Percentiles rank a stretch among this genome's conserved stretches.
phyloP scores from a whole-genome alignment of 306 rosid species.

The Delonix regia region DNA sequence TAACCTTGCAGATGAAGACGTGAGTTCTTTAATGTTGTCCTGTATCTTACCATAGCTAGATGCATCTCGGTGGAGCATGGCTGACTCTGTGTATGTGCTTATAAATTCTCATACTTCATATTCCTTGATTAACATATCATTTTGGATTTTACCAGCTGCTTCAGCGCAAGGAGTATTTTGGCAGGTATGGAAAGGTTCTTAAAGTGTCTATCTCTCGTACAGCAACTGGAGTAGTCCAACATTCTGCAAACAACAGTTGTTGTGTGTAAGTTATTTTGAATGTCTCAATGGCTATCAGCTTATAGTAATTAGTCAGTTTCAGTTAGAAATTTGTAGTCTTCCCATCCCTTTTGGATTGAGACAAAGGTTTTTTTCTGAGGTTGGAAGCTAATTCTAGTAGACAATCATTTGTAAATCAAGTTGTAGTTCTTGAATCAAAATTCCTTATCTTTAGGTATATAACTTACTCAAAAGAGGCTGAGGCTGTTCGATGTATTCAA shows the following conservation, averaged over 20 bases:
- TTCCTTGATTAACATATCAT: conserved; percentile 20
- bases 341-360: conserved; percentile 3
- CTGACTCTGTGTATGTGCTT: conserved; percentile 1
- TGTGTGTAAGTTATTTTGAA: conserved; percentile 54
- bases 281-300: conserved; percentile 25
- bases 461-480: conserved; percentile 55
- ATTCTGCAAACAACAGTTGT: conserved; percentile 56
- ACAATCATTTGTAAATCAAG: conserved; percentile 16
- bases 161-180: conserved; percentile 56
- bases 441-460: conserved; percentile 49
- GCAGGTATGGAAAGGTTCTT: conserved; percentile 60
- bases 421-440: conserved; percentile 18
- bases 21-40: conserved; percentile 38
- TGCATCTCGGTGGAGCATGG: conserved; percentile 28
- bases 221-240: conserved; percentile 54
- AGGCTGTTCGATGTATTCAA: conserved; percentile 60
- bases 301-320: not conserved
- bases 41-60: conserved; percentile 34
- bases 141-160: conserved; percentile 52
- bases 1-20: conserved; percentile 57
- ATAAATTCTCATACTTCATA: conserved; percentile 14
- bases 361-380: conserved; percentile 16
- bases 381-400: conserved; percentile 22
- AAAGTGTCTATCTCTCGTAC: conserved; percentile 60
- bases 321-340: conserved; percentile 9